Evolutionary conservation across 1,139 yeast genomes (phyloP).

Genomic region (Protomyces pachydermus): DNA sequence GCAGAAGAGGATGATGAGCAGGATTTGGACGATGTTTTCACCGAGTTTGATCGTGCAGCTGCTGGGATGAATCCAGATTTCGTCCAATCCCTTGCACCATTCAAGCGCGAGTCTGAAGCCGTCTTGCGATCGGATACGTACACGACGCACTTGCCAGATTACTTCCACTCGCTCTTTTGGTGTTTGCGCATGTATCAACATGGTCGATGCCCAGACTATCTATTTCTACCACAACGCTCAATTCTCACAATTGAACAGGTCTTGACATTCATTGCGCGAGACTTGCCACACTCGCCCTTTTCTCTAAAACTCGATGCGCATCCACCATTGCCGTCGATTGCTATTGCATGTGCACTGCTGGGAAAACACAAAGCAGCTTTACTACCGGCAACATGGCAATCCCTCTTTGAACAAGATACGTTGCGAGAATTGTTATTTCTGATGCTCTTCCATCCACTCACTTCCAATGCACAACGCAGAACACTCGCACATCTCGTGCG

Average conservation of each 20-base stretch:
- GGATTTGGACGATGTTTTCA: background rate
- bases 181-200: conserved; percentile 7
- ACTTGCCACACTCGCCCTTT: background rate
- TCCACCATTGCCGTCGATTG: background rate
- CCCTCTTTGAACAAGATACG: background rate
- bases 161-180: conserved; percentile 12
- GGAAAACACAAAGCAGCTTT: background rate
- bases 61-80: background rate
- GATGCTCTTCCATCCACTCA: background rate
- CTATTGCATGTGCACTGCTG: background rate
- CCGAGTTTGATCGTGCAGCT: background rate
- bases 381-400: background rate
- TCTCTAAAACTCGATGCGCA: background rate
- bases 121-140: background rate
- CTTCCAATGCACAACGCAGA: background rate
- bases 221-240: conserved; percentile 4
- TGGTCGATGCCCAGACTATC: conserved; percentile 12
- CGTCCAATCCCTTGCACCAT: background rate
- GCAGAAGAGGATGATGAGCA: conserved; percentile 18
- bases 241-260: conserved; percentile 17
- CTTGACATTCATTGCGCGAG: conserved; percentile 8
- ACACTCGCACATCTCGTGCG: background rate
- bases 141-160: conserved; percentile 4
- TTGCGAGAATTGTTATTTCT: background rate
- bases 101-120: background rate